phyloP scores from a whole-genome alignment of 202 grass and related monocot species.

The Bolboschoenoplectus hybrid region DNA sequence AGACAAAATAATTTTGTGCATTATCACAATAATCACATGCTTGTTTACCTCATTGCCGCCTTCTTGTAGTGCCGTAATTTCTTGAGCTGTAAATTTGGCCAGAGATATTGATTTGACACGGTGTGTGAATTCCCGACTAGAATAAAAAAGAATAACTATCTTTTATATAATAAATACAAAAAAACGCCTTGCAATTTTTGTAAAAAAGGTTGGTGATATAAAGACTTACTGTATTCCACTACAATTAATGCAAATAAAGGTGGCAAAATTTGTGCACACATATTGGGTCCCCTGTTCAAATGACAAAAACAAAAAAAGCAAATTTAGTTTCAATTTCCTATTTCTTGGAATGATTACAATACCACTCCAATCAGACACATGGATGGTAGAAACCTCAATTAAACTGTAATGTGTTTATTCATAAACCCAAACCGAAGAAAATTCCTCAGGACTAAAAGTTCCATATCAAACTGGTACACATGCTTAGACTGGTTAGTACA shows the following conservation, averaged over 20 bases:
- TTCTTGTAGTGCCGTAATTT: slow-evolving; percentile 62
- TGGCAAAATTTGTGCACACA: slow-evolving; percentile 52
- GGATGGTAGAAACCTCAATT: background rate
- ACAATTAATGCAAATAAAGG: slow-evolving; percentile 48
- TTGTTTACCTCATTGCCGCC: slow-evolving; percentile 62
- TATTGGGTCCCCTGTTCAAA: slow-evolving; percentile 47
- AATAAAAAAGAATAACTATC: slow-evolving; percentile 19
- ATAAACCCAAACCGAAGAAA: slow-evolving; percentile 15
- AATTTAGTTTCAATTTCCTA: background rate
- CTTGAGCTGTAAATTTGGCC: slow-evolving; percentile 67
- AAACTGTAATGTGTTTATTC: background rate
- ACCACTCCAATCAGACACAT: background rate
- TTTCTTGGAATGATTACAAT: background rate
- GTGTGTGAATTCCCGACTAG: slow-evolving; percentile 68
- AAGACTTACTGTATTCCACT: slow-evolving; percentile 55
- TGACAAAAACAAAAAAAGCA: slow-evolving; percentile 12
- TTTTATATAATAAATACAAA: slow-evolving; percentile 15
- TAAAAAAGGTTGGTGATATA: background rate
- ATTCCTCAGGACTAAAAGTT: background rate
- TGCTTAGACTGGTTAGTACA: background rate
- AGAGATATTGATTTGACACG: slow-evolving; percentile 75
- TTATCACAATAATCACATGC: background rate
- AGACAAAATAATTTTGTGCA: background rate
- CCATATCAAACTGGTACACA: background rate
- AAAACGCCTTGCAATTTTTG: background rate